phyloP scores from a whole-genome alignment of 2,329 filamentous ascomycete genomes.

The Fusarium poae region DNA sequence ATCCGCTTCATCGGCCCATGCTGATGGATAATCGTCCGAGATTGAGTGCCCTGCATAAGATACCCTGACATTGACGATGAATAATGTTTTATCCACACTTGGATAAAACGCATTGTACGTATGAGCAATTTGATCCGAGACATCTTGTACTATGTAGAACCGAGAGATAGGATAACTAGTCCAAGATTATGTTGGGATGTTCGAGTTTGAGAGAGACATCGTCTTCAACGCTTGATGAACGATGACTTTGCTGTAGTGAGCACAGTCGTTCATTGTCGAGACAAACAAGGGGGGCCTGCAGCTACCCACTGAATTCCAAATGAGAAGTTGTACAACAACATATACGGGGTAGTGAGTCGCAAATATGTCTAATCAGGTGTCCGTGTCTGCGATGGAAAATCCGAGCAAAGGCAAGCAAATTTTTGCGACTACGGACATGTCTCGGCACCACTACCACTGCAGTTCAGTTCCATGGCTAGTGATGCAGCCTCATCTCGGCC shows the following conservation, averaged over 20 bases:
- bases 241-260: slow-evolving; percentile 1
- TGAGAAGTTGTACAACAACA: slow-evolving; percentile 32
- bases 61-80: slow-evolving; percentile 13
- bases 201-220: neutral
- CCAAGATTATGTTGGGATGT: neutral
- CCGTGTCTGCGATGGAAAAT: slow-evolving; percentile 9
- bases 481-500: slow-evolving; percentile 36
- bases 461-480: slow-evolving; percentile 31
- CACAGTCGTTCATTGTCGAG: slow-evolving; percentile 1
- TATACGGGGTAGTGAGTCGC: slow-evolving; percentile 21
- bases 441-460: slow-evolving; percentile 41
- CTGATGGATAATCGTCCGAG: slow-evolving; percentile 47
- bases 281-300: slow-evolving; percentile 16
- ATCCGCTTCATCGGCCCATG: slow-evolving; percentile 46
- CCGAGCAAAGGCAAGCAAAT: slow-evolving; percentile 18
- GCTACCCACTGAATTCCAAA: slow-evolving; percentile 31
- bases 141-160: neutral
- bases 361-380: slow-evolving; percentile 16
- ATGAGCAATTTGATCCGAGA: slow-evolving; percentile 23
- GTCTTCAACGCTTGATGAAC: neutral
- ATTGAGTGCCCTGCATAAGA: slow-evolving; percentile 44
- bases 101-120: slow-evolving; percentile 8
- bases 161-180: neutral
- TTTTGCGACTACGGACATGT: slow-evolving; percentile 32
- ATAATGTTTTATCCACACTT: slow-evolving; percentile 21